These are phyloP conservation scores for Penicillium brevicompactum DNA, from an alignment of 2,329 filamentous ascomycete genomes.

Conservation along the genomic window DNA sequence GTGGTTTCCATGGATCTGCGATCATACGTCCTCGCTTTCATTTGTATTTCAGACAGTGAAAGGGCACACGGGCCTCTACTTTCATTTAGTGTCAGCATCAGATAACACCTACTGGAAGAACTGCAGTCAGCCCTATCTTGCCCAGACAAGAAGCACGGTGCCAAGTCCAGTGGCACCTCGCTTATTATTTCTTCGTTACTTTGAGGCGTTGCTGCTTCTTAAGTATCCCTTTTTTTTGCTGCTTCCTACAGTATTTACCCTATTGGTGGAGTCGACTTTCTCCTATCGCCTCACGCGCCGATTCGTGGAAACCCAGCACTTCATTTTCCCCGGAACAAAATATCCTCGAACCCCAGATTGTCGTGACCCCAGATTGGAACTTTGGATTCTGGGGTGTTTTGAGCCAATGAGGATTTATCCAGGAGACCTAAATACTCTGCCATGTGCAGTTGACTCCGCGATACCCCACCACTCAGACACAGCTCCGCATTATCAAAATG, in stretches of 20 bases:
- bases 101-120: neutral
- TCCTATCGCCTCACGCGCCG: conserved; percentile 12
- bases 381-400: neutral
- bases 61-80: neutral
- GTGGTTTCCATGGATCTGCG: too few species aligned
- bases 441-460: conserved; percentile 14
- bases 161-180: conserved; percentile 2
- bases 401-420: conserved; percentile 14
- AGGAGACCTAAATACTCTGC: neutral
- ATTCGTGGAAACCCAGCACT: conserved; percentile 34
- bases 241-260: conserved; percentile 9
- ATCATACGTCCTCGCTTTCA: too few species aligned
- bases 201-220: neutral
- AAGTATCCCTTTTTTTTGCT: neutral
- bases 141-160: neutral
- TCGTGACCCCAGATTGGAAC: conserved; percentile 23
- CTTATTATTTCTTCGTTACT: neutral
- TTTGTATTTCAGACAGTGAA: neutral
- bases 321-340: conserved; percentile 21
- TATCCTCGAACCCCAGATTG: conserved; percentile 36
- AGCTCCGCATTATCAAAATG: conserved; percentile 18
- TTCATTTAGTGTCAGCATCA: neutral
- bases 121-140: neutral
- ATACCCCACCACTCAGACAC: conserved; percentile 32
- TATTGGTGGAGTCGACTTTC: conserved; percentile 34